Evolutionary conservation across 352 stramenopile species (phyloP).

Genomic region (Phytophthora niederhauseri): DNA sequence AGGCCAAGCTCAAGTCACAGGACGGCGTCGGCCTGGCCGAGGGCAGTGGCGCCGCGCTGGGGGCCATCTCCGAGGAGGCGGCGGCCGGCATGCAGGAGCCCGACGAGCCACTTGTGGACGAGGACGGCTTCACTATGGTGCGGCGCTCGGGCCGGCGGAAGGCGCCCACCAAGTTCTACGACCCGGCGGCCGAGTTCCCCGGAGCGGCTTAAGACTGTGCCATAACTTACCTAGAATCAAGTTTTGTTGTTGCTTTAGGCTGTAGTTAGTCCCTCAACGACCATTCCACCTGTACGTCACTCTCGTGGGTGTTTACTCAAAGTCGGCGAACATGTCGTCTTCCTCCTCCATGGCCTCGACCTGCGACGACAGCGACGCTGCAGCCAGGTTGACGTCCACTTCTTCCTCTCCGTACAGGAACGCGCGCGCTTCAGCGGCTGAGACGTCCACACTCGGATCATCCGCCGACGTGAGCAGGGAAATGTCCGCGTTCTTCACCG

Average conservation of each 20-base stretch:
- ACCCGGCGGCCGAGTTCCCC: slow-evolving; percentile 76
- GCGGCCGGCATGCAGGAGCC: slow-evolving; percentile 24
- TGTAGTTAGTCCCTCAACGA: slow-evolving; percentile 2
- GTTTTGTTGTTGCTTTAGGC: slow-evolving; percentile 17
- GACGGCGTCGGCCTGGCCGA: slow-evolving; percentile 29
- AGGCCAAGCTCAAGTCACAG: slow-evolving; percentile 61
- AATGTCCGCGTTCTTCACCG: slow-evolving; percentile 61
- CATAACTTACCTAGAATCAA: slow-evolving; percentile 29
- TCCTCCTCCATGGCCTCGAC: slow-evolving; percentile 69
- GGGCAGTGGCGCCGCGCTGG: slow-evolving; percentile 18
- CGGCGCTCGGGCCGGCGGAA: slow-evolving; percentile 75
- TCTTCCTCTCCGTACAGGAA: slow-evolving; percentile 75
- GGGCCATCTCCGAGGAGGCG: slow-evolving; percentile 42
- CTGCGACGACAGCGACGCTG: slow-evolving; percentile 64
- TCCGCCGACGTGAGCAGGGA: slow-evolving; percentile 61
- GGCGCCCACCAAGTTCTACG: slow-evolving; percentile 72
- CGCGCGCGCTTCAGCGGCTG: slow-evolving; percentile 46
- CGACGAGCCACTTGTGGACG: slow-evolving; percentile 49
- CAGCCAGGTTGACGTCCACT: slow-evolving; percentile 48
- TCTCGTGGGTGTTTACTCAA: slow-evolving; percentile 52
- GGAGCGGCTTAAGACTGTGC: slow-evolving; percentile 64
- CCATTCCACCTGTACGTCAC: slow-evolving; percentile 10
- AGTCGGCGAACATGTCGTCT: slow-evolving; percentile 85
- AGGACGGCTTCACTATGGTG: slow-evolving; percentile 79
- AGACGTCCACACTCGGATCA: slow-evolving; percentile 62